Conservation (phyloP, 177 flowering plant species). For the Telopea speciosissima region DNA sequence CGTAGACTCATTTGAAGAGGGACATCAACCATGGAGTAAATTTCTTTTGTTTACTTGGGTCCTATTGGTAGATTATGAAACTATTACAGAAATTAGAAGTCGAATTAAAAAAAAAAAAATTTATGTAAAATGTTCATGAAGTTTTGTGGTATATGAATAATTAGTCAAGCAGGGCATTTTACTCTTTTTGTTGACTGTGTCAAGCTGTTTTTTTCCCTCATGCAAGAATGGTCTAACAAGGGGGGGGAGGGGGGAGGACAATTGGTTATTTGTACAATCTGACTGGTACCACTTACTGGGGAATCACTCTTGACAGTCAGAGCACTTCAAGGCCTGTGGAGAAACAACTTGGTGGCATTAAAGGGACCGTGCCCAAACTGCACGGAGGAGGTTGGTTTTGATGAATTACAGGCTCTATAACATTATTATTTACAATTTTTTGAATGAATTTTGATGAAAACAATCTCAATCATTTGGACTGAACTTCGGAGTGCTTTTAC, state of each 20-base stretch:
- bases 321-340: slow-evolving; percentile 76
- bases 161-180: too few relatives aligned
- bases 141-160: too few relatives aligned
- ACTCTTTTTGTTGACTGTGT: too few relatives aligned
- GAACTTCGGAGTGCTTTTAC: neutral
- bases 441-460: neutral
- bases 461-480: neutral
- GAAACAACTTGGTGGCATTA: slow-evolving; percentile 71
- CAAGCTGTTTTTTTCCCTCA: too few relatives aligned
- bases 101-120: neutral
- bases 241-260: too few relatives aligned
- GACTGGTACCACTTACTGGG: neutral
- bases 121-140: too few relatives aligned
- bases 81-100: neutral
- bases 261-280: neutral
- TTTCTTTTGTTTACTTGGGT: too few relatives aligned
- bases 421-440: neutral
- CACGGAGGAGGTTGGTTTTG: slow-evolving; percentile 71
- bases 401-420: neutral
- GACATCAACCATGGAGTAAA: neutral
- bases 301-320: slow-evolving; percentile 34
- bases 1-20: neutral
- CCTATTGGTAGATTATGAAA: neutral
- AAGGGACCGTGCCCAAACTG: slow-evolving; percentile 89
- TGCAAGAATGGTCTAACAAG: too few relatives aligned